Evolutionary conservation across 2,329 filamentous ascomycete species (phyloP), one percentile per base, ranked within the genome.

Genomic region (Pseudogymnoascus sp.): DNA sequence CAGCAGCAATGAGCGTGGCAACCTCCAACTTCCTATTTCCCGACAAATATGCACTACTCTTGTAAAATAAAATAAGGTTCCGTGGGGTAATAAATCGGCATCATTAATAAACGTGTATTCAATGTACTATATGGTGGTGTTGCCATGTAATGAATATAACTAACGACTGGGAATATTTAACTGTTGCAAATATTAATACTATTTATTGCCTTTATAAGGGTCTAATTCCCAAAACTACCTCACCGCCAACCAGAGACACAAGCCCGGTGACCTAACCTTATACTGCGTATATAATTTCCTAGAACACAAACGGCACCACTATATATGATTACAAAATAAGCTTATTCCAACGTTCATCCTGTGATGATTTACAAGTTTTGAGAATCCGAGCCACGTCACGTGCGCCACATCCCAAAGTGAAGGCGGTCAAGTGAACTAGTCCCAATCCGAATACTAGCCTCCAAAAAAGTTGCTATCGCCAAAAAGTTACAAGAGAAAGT

Each of bases 401-500:
- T 56, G 49, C 5, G 9, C 4, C 11, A 34, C 28, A 56, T 56
- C 49, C 28, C n/a, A 34, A 56, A 18, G 28, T 56, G 49, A 56
- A 56, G 49, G 49, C 49, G 49, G 49, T 56, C 49, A 56, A 56
- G 49, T 34, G 5, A 56, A 60, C 59, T 60, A 60, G 59, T 5
- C 37, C 59, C 18, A 25, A 60, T 60, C 59, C n/a, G 59, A 60
- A 23, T 42, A 42, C 59, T 60, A 60, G 59, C 18, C 59, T 60
- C 59, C 59, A 60, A 60, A 60, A 60, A 60, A 60, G 59, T 60
- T 60, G 18, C 34, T 37, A 60, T 60, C 34, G 14, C 59, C 34
- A 38, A 38, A 60, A 60, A 42, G 59, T 42, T 60, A 42, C 49
- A 56, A 56, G 49, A 56, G 49, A 56, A 56, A 56, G 49, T 56